Conservation (phyloP, 2,329 filamentous ascomycete genomes). For the Calonectria pseudoturangicola region DNA sequence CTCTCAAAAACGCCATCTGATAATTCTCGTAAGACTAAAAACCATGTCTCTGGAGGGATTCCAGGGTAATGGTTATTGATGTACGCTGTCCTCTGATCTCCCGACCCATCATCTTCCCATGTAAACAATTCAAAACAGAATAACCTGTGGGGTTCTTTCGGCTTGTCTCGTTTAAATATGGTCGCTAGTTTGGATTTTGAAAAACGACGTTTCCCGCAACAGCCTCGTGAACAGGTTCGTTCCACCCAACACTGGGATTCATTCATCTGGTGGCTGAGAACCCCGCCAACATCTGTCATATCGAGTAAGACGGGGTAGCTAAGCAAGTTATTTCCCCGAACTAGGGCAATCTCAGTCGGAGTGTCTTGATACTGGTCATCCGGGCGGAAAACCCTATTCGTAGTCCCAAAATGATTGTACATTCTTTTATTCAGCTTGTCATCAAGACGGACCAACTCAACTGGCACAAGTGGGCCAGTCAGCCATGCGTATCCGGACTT, state of each 20-base stretch:
- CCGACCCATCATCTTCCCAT: slow-evolving; percentile 21
- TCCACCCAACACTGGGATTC: slow-evolving; percentile 1
- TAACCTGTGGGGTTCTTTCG: not conserved
- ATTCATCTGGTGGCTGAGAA: not conserved
- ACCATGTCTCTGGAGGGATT: slow-evolving; percentile 17
- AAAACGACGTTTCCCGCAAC: not conserved
- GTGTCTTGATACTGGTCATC: not conserved
- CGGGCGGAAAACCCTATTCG: not conserved
- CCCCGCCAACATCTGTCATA: not conserved
- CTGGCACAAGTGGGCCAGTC: slow-evolving; percentile 16
- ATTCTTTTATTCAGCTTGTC: not conserved
- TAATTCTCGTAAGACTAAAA: not conserved
- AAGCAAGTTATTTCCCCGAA: not conserved
- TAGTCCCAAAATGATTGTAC: slow-evolving; percentile 1
- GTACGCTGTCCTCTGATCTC: slow-evolving; percentile 11
- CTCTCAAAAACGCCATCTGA: not conserved
- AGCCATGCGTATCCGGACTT: slow-evolving; percentile 14
- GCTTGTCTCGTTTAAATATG: not conserved
- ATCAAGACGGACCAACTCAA: slow-evolving; percentile 15
- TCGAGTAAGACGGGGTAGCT: slow-evolving; percentile 1
- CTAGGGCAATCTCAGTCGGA: not conserved
- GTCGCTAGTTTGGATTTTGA: not conserved
- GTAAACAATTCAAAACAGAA: slow-evolving; percentile 14
- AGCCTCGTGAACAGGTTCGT: not conserved
- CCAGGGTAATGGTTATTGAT: slow-evolving; percentile 6